These are phyloP conservation scores for Penicillium lividum DNA, from an alignment of 495 filamentous ascomycete genomes.

Conservation along the genomic window DNA sequence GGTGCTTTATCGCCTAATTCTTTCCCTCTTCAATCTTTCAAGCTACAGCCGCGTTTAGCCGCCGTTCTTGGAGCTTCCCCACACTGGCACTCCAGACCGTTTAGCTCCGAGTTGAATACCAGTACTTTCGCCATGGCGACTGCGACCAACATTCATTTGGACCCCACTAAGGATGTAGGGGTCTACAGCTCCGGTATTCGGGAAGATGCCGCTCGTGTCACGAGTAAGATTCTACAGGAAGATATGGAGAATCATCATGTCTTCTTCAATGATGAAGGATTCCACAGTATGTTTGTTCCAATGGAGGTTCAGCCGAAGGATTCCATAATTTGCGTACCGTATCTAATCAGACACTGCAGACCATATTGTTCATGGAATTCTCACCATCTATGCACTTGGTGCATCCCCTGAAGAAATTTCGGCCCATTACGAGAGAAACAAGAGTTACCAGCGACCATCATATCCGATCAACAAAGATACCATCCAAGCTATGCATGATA, in stretches of 20 bases:
- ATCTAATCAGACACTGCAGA: constrained; percentile 29
- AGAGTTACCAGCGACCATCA: constrained; percentile 58
- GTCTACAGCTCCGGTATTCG: constrained; percentile 55
- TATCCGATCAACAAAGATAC: constrained; percentile 41
- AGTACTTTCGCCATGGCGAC: constrained; percentile 58
- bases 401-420: constrained; percentile 58
- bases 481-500: constrained; percentile 53
- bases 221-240: constrained; percentile 67
- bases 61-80: background rate
- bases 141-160: constrained; percentile 60
- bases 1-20: background rate
- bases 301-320: background rate
- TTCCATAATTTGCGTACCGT: background rate
- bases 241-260: constrained; percentile 76
- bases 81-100: background rate
- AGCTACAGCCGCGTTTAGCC: background rate
- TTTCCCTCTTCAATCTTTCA: background rate
- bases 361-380: constrained; percentile 72
- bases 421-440: constrained; percentile 59
- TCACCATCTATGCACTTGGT: constrained; percentile 76
- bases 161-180: constrained; percentile 54
- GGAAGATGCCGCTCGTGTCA: constrained; percentile 57
- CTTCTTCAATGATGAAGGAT: constrained; percentile 70
- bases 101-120: background rate
- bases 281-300: constrained; percentile 55